Percentiles rank a stretch among this genome's conserved stretches.
Conservation (phyloP, 306 rosid genomes). For the Quercus glauca region DNA sequence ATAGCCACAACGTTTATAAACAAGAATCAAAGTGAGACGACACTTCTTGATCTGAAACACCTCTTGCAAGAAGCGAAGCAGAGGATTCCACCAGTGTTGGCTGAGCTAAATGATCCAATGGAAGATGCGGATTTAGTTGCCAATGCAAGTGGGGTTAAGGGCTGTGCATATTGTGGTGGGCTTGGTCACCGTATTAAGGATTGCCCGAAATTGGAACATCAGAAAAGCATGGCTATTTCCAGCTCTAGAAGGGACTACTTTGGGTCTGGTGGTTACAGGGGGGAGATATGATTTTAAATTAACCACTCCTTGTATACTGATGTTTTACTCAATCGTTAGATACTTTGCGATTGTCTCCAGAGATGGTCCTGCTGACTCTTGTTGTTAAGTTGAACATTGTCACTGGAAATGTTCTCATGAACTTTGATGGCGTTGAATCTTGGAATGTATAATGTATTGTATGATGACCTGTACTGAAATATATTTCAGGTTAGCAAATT, state of each 20-base stretch:
- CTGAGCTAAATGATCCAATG: conserved; percentile 87
- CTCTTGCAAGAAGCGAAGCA: conserved; percentile 97
- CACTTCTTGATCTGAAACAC: conserved; percentile 90
- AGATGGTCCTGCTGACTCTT: background rate
- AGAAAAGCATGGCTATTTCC: conserved; percentile 79
- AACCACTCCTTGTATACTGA: background rate
- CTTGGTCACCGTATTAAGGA: conserved; percentile 89
- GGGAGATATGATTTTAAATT: conserved; percentile 52
- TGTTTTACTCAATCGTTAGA: background rate
- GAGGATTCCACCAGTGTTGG: conserved; percentile 92
- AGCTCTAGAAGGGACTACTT: conserved; percentile 77
- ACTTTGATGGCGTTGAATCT: background rate
- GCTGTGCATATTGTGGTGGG: conserved; percentile 94
- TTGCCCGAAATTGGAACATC: conserved; percentile 88
- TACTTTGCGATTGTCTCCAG: background rate
- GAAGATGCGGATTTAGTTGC: conserved; percentile 72
- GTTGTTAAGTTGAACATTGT: background rate
- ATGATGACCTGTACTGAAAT: background rate
- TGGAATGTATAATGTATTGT: background rate
- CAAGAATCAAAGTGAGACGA: conserved; percentile 92
- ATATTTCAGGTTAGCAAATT: background rate
- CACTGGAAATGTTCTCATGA: background rate
- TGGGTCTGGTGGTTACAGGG: conserved; percentile 93
- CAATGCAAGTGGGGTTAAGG: conserved; percentile 78
- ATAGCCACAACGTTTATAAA: conserved; percentile 90